Base-by-base conservation (phyloP, 2,329 filamentous ascomycete species). In the Beauveria scarabaeidicola region DNA sequence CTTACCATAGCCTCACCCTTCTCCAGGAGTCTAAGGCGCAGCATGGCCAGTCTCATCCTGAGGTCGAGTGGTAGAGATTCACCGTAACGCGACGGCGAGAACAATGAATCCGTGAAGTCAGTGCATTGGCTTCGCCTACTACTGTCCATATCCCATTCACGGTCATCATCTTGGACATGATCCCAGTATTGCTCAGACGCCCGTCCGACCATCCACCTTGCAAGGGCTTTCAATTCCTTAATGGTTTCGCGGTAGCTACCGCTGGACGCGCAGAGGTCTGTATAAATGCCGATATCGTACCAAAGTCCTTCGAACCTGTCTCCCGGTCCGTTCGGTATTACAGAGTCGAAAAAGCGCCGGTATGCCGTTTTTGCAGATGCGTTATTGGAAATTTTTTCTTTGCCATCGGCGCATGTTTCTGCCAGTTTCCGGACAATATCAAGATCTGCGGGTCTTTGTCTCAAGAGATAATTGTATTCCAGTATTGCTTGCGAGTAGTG, bases 201-300 rank as follows among this genome's bases (percentile, higher is more conserved):
- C 52, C 94, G 85, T 9, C 90, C 89, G 43, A 96, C 78, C 58
- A 96, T 78, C 91, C 91, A 96, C 60, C 95, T 81, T 23, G 88
- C 83, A 17, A 96, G 73, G 2, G 78, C 78, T 69, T 89, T 94
- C 13, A 95, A 77, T 63, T 87, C 83, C 29, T 73, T 72, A 3
- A 96, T 81, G 3, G 89, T 91, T 64, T 86, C 80, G 6, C 78
- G 73, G 66, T 86, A 88, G 58, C 83, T 79, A 41, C 81, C 80
- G 10, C 84, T 73, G 52, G 86, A 83, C 29, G 85, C 83, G 62
- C 92, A 85, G 19, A 97, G 79, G 67, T 97, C 91, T 43, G 91
- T 81, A 65, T 94, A 96, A 58, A 92, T 88, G 62, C 91, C 89
- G 46, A 95, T 78, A 70, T 97, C 89, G 57, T 88, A 86, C 93